Base-by-base conservation (phyloP, 495 filamentous ascomycete species). In the Bathelium albidoporum region DNA sequence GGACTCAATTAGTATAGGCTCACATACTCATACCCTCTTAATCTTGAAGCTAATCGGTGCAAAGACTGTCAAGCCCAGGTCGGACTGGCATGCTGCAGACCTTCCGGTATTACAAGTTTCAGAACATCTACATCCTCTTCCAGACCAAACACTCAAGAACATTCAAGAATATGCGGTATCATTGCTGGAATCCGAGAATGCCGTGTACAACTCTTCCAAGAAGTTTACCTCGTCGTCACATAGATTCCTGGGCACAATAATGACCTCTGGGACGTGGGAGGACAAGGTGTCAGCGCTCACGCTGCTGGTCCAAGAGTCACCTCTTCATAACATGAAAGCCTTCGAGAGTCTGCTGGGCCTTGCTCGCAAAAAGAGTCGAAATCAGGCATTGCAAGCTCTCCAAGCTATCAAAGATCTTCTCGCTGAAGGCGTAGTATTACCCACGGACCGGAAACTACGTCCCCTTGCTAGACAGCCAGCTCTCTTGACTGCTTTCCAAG, bases 201-300 rank as follows among this genome's bases (percentile, higher is more conserved):
- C 82, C 49, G 65, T 86, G 74, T 87, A 90, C 72, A 74, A 77
- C 11, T 74, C 72, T 7, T 76, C 76, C 2, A 74, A 82, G 62
- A 71, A 79, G 74, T 80, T 69, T 66, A 65, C 82, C 26, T 87
- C 89, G 45, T 96, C 94, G 1, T 89, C 91, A 11, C 86, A 92
- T 71, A 94, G 88, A 74, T 98, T 97, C 79, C 85, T 97, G 77
- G 88, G 89, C 1, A 95, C 91, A 4, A 95, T 98, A 73, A 97
- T 98, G 94, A 77, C 91, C 18, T 91, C 91, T 1, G 94, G 94
- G 77, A 98, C 95, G 9, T 81, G 96, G 60, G 94, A 91, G 36
- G 94, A 98, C 76, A 97, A 96, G 73, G 89, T 97, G 32, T 97
- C 95, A 2, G 94, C 94, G 5, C 76, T 97, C 68, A 98, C 94